Evolutionary conservation across 345 rosid species (phyloP).

Genomic region (Hypericum androsaemum): DNA sequence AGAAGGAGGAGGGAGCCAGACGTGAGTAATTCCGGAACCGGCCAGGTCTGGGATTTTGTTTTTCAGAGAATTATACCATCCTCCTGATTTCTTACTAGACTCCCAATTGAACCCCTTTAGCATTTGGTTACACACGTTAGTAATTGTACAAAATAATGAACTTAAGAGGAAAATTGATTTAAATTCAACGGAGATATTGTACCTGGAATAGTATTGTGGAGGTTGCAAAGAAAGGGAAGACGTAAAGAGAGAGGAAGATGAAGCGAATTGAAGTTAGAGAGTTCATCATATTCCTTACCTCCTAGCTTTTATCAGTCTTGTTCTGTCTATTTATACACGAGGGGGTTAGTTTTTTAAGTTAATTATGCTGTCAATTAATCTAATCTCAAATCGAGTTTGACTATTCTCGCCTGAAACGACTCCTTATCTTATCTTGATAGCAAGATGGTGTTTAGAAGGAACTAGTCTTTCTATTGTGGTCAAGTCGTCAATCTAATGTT

Average conservation of each 20-base stretch:
- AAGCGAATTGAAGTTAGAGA: slow-evolving; percentile 9
- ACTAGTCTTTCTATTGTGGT: too few species aligned
- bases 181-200: not conserved
- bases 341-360: too few species aligned
- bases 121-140: not conserved
- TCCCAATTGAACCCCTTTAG: slow-evolving; percentile 87
- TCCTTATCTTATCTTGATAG: too few species aligned
- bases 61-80: slow-evolving; percentile 69
- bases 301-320: too few species aligned
- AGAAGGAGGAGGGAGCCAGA: slow-evolving; percentile 95
- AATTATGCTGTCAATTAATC: too few species aligned
- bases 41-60: slow-evolving; percentile 45
- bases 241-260: slow-evolving; percentile 19
- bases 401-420: too few species aligned
- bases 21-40: slow-evolving; percentile 63
- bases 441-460: too few species aligned
- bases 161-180: too few species aligned
- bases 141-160: not conserved
- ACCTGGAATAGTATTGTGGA: slow-evolving; percentile 61
- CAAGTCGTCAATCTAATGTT: too few species aligned
- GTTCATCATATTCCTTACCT: too few species aligned
- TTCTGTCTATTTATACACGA: too few species aligned
- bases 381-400: too few species aligned
- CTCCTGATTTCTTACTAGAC: slow-evolving; percentile 54
- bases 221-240: slow-evolving; percentile 31